Base-by-base conservation (phyloP, 345 rosid genomes). In the Bruguiera parviflora region DNA sequence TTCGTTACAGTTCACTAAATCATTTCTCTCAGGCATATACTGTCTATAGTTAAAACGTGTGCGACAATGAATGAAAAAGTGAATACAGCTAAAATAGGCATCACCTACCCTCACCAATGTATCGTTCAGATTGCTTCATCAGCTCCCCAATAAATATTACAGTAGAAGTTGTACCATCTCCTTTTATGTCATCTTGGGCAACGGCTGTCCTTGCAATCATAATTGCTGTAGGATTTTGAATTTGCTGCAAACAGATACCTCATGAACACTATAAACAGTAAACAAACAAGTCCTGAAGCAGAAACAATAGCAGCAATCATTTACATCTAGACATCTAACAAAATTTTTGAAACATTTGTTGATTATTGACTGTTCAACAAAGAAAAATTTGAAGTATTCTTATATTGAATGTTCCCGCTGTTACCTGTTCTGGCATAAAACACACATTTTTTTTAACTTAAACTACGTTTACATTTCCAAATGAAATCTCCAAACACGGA, bases 201-300 rank as follows among this genome's bases (percentile, higher is more conserved):
- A 94, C 96, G 67, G 98, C 98, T 8, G 98, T 92, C 81, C 98
- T 88, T 1, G 97, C 98, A 78, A 91, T 94, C 98, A 94, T 91
- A 59, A 94, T 88, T n/a, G 98, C 97, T 0, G 98, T 91, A 11
- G 98, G 97, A 57, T 86, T 94, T 83, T 94, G 99, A 68, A 95
- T 95, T 92, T 95, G 99, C 99, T 95, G 84, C 78, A 84, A 71
- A 58, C 63, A 70, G 62, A 43, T 43, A 15, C 49, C 49, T 43
- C 49, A 43, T 43, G 5, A 43, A 43, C 49, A 43, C 49, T 43
- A 43, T 43, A 43, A 5, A 11, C 19, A 43, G 18, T 13, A 13
- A 11, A 55, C 29, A 2, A 55, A 25, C 58, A 55, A 55, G n/a
- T n/a, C 29, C 27, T 21, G 22, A 5, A 56, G 1, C 11, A 16